phyloP scores from a whole-genome alignment of 2,329 filamentous ascomycete genomes.

The Diplodia scrobiculata region DNA sequence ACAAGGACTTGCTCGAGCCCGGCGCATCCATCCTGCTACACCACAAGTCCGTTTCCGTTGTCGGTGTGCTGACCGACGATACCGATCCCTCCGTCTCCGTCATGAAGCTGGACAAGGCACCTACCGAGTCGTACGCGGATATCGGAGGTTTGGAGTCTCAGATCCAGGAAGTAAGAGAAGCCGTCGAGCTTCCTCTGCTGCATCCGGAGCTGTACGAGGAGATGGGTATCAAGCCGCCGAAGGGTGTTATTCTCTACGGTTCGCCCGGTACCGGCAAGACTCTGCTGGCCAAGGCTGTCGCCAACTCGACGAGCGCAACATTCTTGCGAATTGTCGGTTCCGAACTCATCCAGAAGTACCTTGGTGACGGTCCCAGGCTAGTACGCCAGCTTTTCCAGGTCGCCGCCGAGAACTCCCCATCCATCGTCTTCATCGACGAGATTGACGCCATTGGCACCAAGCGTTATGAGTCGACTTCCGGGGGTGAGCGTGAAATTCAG shows the following conservation, averaged over 20 bases:
- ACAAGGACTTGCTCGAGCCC: conserved; percentile 96
- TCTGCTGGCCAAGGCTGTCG: conserved; percentile 91
- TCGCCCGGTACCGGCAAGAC: conserved; percentile 97
- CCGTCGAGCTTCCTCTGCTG: conserved; percentile 89
- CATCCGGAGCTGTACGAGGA: conserved; percentile 98
- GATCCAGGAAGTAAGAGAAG: conserved; percentile 97
- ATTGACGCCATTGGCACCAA: conserved; percentile 99
- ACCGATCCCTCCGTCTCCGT: conserved; percentile 93
- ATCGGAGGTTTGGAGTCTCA: conserved; percentile 94
- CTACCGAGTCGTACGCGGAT: conserved; percentile 96
- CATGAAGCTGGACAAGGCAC: conserved; percentile 99
- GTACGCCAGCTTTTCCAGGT: conserved; percentile 93
- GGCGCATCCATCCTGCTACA: conserved; percentile 93
- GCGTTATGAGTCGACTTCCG: conserved; percentile 95
- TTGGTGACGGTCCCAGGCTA: conserved; percentile 90
- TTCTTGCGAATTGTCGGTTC: conserved; percentile 97
- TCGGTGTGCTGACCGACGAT: conserved; percentile 95
- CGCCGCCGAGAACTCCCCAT: conserved; percentile 91
- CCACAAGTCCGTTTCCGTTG: conserved; percentile 97
- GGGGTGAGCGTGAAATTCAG: conserved; percentile 95
- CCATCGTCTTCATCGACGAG: conserved; percentile 98
- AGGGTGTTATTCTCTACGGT: conserved; percentile 98
- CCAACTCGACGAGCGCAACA: conserved; percentile 97
- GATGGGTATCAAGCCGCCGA: conserved; percentile 99
- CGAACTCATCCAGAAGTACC: conserved; percentile 97